Evolutionary conservation across 2,329 filamentous ascomycete species (phyloP).

Genomic region (Sarocladium strictum): DNA sequence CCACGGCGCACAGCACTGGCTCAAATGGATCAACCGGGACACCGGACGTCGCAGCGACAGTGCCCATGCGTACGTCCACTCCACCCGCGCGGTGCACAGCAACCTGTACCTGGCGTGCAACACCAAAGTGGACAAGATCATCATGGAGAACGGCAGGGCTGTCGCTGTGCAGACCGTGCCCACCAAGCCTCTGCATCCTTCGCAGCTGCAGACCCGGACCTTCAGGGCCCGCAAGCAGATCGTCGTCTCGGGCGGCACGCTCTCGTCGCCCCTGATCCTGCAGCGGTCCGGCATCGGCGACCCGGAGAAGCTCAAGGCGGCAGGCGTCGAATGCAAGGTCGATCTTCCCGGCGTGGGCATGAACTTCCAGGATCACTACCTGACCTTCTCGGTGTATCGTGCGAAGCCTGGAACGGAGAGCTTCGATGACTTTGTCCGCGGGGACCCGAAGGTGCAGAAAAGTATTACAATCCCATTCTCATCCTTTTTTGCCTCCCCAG

Average conservation of each 20-base stretch:
- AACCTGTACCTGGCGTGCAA: slow-evolving; percentile 70
- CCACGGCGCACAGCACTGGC: slow-evolving; percentile 73
- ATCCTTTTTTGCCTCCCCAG: too few relatives aligned
- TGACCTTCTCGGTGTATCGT: slow-evolving; percentile 64
- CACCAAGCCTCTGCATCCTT: slow-evolving; percentile 61
- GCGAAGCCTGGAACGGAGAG: slow-evolving; percentile 71
- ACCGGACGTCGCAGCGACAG: slow-evolving; percentile 66
- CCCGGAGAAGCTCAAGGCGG: slow-evolving; percentile 62
- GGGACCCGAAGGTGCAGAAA: slow-evolving; percentile 67
- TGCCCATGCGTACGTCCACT: slow-evolving; percentile 73
- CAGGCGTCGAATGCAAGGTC: slow-evolving; percentile 62
- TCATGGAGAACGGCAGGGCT: slow-evolving; percentile 66
- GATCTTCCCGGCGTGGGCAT: slow-evolving; percentile 68
- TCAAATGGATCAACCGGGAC: slow-evolving; percentile 78
- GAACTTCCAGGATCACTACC: slow-evolving; percentile 73
- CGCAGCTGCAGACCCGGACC: slow-evolving; percentile 42
- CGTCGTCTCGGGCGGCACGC: slow-evolving; percentile 65
- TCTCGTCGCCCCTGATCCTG: slow-evolving; percentile 69
- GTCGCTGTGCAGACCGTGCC: slow-evolving; percentile 65
- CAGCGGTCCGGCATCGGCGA: slow-evolving; percentile 64
- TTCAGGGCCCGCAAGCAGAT: slow-evolving; percentile 69
- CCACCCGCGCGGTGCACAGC: slow-evolving; percentile 61
- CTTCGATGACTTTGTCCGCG: slow-evolving; percentile 75
- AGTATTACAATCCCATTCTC: slow-evolving; percentile 23
- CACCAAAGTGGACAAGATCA: slow-evolving; percentile 72